Evolutionary conservation across 352 stramenopile species (phyloP), one percentile per base, ranked within the genome.

Genomic region (Pythium sukuiense): DNA sequence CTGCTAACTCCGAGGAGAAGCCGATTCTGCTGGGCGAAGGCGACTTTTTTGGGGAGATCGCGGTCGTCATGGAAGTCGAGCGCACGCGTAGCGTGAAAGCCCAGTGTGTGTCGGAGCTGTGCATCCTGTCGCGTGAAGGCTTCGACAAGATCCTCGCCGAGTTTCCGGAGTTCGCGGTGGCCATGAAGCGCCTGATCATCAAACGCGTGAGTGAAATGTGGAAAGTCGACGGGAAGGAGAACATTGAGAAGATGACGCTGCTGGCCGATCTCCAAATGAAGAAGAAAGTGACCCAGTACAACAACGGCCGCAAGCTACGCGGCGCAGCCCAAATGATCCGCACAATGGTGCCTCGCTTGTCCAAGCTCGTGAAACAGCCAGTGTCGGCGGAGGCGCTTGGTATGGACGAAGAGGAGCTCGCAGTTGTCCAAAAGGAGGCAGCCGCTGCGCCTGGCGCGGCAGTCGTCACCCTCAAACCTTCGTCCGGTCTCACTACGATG

Each of bases 101-200:
- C n/a, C 79, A 87, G 61, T 85, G 78, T 39, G 84, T 90, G 69
- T 76, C 78, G 0, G 82, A 90, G 65, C 75, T 90, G 14, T 89
- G 80, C 53, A 82, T 89, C 52, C 59, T 89, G 2, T 74, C 73
- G n/a, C 73, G 74, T 53, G 76, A 87, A 32, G 79, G 77, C 2
- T 89, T 89, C 69, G 74, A 88, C 48, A 88, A 88, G 59, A 89
- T 92, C 48, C 59, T 89, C 24, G 79, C 78, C 24, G 81, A 90
- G 59, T 89, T 88, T 55, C 79, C 83, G 2, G 81, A 89, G 64
- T 92, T 92, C 46, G 83, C 79, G 8, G 87, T 63, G 6, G 76
- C 76, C 7, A 89, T 91, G 81, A 87, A 87, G 72, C 80, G 81
- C 7, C 61, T 90, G 12, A 87, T 90, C 45, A 78, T 90, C 55